Conservation (phyloP, 345 rosid genomes). For the Brassica juncea region DNA sequence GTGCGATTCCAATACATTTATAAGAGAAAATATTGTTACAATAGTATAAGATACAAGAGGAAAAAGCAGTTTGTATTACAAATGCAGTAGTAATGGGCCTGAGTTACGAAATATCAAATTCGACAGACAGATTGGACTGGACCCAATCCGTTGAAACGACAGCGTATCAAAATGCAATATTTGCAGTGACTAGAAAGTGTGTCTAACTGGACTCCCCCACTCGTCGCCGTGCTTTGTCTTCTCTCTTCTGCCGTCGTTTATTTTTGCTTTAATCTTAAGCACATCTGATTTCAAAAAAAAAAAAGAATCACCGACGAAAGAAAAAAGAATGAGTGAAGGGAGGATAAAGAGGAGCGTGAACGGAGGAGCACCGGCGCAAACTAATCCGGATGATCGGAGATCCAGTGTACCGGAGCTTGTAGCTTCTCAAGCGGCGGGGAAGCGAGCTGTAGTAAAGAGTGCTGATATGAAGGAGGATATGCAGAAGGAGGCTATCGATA, state of each 20-base stretch:
- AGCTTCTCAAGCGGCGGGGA: constrained; percentile 46
- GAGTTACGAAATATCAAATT: neutral
- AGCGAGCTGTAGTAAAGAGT: constrained; percentile 74
- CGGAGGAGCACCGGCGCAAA: constrained; percentile 51
- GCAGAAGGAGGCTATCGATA: constrained; percentile 89
- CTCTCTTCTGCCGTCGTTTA: neutral
- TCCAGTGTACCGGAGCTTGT: constrained; percentile 40
- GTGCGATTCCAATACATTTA: neutral
- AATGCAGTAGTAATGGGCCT: constrained; percentile 3
- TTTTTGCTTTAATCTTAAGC: neutral
- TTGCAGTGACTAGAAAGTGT: neutral
- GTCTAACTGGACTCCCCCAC: neutral
- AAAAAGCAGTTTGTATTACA: no score
- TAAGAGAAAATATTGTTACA: no score
- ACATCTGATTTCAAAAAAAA: constrained; percentile 14
- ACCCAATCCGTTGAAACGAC: neutral
- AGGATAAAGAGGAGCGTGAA: constrained; percentile 52
- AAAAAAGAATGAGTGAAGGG: constrained; percentile 52
- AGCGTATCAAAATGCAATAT: neutral
- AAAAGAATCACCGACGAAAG: constrained; percentile 2
- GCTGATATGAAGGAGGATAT: constrained; percentile 98
- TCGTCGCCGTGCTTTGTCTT: neutral
- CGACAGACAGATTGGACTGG: neutral
- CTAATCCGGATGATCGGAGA: constrained; percentile 61
- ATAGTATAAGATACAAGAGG: neutral